These are phyloP conservation scores for Umbilicus rupestris DNA, from an alignment of 164 flowering plant species.

Conservation along the genomic window DNA sequence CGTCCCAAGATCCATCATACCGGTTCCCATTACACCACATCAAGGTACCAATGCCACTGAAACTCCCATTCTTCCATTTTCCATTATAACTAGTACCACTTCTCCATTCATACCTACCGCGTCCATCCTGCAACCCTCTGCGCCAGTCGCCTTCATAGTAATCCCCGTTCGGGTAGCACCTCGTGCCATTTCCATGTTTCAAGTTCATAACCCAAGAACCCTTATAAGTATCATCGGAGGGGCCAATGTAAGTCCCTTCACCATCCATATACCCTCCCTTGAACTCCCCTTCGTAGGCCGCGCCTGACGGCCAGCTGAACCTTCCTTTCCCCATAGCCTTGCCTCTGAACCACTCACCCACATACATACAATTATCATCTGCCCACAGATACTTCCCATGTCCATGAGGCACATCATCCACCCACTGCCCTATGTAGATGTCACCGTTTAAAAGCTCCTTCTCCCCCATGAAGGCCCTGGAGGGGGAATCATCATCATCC, in stretches of 20 bases:
- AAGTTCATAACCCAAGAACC: conserved; percentile 75
- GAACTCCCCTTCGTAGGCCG: conserved; percentile 83
- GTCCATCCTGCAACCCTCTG: conserved; percentile 59
- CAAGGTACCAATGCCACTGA: conserved; percentile 47
- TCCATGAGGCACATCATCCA: conserved; percentile 49
- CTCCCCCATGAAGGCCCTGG: conserved; percentile 32
- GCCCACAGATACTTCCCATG: conserved; percentile 74
- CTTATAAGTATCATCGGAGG: conserved; percentile 45
- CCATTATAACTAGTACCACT: conserved; percentile 50
- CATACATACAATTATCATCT: conserved; percentile 80
- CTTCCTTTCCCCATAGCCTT: conserved; percentile 59
- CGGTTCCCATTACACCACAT: conserved; percentile 53
- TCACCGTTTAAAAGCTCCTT: conserved; percentile 56
- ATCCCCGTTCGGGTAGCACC: conserved; percentile 60
- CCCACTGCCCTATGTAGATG: conserved; percentile 71
- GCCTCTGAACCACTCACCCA: conserved; percentile 75
- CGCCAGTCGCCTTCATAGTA: conserved; percentile 78
- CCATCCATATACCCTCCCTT: conserved; percentile 82
- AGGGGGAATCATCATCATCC: conserved; percentile 1
- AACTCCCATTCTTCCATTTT: conserved; percentile 47
- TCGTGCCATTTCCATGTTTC: conserved; percentile 60
- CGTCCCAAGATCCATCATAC: conserved; percentile 67
- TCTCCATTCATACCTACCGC: conserved; percentile 65
- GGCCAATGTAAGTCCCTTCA: conserved; percentile 57
- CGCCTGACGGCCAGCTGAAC: conserved; percentile 91